Evolutionary conservation across 2,329 filamentous ascomycete species (phyloP), one percentile per base, ranked within the genome.

Genomic region (Polytolypa hystricis): DNA sequence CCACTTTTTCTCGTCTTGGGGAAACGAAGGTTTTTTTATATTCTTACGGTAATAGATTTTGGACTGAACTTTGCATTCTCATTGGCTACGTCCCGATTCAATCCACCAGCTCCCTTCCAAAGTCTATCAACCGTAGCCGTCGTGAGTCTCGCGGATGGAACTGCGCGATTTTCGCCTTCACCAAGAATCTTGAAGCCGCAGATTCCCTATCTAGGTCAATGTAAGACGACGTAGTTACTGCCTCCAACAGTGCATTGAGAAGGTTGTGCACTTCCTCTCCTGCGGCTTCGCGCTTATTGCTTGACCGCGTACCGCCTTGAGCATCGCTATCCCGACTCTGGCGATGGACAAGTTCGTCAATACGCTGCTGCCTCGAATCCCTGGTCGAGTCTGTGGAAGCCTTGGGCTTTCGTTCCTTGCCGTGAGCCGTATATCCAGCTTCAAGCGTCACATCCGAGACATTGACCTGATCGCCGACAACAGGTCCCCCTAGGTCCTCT

Each of bases 401-500:
- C 4, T 47, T 69, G 0, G 57, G 53, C 35, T 63, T 69, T 12
- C 69, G 67, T 2, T 60, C 56, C 33, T 65, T 69, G 11, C 70
- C 70, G 43, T 67, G 64, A 27, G 60, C 60, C 3, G 67, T 72
- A 53, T 73, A 73, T n/a, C 70, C 70, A 17, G 62, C 62, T 35
- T 64, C 64, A 27, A 73, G 56, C 5, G 56, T 64, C 9, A 62
- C 72, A 30, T 80, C 71, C 6, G 65, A 71, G 48, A 65, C 77
- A 60, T 81, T 75, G 51, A 81, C 67, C 47, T 79, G 66, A 46
- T 84, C 80, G 3, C 85, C 83, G 1, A 87, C 83, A 8, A 86
- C 79, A 0, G 85, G 84, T 0, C 85, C 84, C 5, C 85, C 85
- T 1, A 87, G 68, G 51, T 86, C 82, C 60, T 93, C 85, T 1